Base-by-base conservation (phyloP, 116 monocot species). In the Zostera marina region DNA sequence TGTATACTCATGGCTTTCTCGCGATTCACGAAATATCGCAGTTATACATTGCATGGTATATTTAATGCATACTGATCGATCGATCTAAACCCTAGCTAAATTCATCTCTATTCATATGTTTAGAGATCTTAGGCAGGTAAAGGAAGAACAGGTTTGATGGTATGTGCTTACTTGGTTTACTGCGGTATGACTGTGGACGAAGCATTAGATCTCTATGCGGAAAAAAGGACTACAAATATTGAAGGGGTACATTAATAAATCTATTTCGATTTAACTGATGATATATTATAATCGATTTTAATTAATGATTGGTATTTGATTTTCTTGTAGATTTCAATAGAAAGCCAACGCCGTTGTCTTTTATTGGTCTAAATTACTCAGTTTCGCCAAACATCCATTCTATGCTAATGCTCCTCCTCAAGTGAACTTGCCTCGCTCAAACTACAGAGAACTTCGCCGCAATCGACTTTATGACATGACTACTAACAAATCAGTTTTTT, bases 61-160 rank as follows among this genome's bases (percentile, higher is more conserved):
- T n/a, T n/a, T n/a, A n/a, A n/a, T n/a, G n/a, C n/a, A n/a, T n/a
- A n/a, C n/a, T n/a, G n/a, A n/a, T n/a, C 9, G 42, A 42, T 20
- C 16, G 72, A 44, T 63, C 5, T 54, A 21, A 61, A 23, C 11
- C 14, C 41, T 41, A 17, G 14, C 6, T 17, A 17, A 42, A 41
- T 60, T 47, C 44, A 11, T 22, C 39, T 64, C 12, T 32, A 32
- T 32, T 32, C 2, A 32, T 32, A 5, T 2, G 2, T 32, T 32
- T 32, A 32, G 32, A 32, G 32, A 32, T 63, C 53, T 11, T 26
- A 80, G 80, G 80, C 80, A 47, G 80, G 80, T 59, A 80, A 80
- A 69, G 80, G 80, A 38, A 72, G 80, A 42, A 80, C 80, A 65
- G 75, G 80, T 17, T 62, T 80, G 55, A 80, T 80, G 80, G 66